Percentiles rank a stretch among this genome's conserved stretches.
Conservation (phyloP, 768 basidiomycete genomes). For the Cubamyces lactineus region DNA sequence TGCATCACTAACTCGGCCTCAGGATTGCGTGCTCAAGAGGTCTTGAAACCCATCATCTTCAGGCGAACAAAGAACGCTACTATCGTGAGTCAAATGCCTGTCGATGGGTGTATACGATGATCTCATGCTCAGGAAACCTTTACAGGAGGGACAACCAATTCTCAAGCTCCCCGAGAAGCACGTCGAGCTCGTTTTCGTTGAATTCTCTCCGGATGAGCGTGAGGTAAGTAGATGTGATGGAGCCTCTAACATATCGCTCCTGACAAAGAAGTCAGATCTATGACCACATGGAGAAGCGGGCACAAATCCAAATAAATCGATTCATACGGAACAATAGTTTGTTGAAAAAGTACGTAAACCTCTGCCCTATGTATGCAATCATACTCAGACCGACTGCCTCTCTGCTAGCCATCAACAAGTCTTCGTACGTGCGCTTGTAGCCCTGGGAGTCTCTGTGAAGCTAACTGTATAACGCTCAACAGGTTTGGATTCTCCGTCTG, state of each 20-base stretch:
- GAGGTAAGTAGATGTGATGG: conserved; percentile 43
- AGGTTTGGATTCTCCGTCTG: conserved; percentile 77
- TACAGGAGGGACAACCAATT: conserved; percentile 66
- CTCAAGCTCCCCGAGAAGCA: conserved; percentile 64
- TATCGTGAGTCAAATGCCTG: conserved; percentile 32
- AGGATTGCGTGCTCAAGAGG: conserved; percentile 65
- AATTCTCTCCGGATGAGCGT: conserved; percentile 70
- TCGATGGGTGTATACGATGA: not conserved
- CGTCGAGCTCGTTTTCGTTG: conserved; percentile 58
- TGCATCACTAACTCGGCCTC: not conserved
- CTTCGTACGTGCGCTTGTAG: conserved; percentile 38
- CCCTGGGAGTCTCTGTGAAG: not conserved
- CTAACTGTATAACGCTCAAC: not conserved
- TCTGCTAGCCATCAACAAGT: conserved; percentile 48
- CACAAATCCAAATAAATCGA: conserved; percentile 57
- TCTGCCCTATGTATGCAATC: not conserved
- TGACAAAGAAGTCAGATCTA: conserved; percentile 47
- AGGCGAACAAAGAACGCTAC: conserved; percentile 71
- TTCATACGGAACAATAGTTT: conserved; percentile 68
- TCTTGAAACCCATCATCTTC: conserved; percentile 68
- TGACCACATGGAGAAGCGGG: conserved; percentile 56
- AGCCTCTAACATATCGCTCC: not conserved
- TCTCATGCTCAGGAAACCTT: not conserved
- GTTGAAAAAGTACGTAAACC: conserved; percentile 62
- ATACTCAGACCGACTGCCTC: not conserved